Conservation (phyloP, 352 stramenopile species). For the Phytophthora agathidicida region DNA sequence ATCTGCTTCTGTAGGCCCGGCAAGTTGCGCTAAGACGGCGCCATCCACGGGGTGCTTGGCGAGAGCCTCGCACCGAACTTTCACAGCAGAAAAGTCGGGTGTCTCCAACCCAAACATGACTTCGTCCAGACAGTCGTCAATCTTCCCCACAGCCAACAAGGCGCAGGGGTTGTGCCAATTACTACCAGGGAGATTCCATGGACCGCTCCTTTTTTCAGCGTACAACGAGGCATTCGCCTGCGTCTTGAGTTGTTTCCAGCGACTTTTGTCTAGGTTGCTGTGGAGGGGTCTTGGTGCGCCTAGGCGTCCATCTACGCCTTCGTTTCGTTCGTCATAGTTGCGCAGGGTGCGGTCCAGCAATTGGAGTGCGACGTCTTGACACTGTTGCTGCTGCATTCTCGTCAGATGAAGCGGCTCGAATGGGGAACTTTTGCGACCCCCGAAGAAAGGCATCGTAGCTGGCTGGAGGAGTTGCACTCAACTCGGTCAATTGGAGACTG, state of each 20-base stretch:
- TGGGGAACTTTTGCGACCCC: not conserved
- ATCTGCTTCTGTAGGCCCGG: constrained; percentile 29
- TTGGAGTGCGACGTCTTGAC: constrained; percentile 7
- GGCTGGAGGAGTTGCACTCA: constrained; percentile 3
- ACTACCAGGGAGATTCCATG: constrained; percentile 18
- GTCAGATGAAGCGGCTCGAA: constrained; percentile 7
- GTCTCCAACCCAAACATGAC: constrained; percentile 72
- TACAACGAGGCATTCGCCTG: constrained; percentile 9
- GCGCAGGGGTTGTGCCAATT: constrained; percentile 48
- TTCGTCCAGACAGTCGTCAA: constrained; percentile 54
- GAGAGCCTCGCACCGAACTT: constrained; percentile 34
- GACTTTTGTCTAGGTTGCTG: not conserved
- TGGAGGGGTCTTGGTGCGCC: constrained; percentile 1
- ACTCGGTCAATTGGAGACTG: constrained; percentile 10
- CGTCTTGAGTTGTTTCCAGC: constrained; percentile 21
- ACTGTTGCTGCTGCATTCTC: not conserved
- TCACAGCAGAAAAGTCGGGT: constrained; percentile 59
- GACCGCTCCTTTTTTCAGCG: constrained; percentile 14
- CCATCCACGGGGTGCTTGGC: constrained; percentile 38
- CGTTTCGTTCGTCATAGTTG: constrained; percentile 16
- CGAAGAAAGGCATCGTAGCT: not conserved
- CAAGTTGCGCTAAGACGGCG: constrained; percentile 36
- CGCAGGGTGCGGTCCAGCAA: constrained; percentile 22
- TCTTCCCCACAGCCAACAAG: constrained; percentile 44
- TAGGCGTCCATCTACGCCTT: not conserved